phyloP scores from a whole-genome alignment of 495 filamentous ascomycete species.

The Daldinia vernicosa region DNA sequence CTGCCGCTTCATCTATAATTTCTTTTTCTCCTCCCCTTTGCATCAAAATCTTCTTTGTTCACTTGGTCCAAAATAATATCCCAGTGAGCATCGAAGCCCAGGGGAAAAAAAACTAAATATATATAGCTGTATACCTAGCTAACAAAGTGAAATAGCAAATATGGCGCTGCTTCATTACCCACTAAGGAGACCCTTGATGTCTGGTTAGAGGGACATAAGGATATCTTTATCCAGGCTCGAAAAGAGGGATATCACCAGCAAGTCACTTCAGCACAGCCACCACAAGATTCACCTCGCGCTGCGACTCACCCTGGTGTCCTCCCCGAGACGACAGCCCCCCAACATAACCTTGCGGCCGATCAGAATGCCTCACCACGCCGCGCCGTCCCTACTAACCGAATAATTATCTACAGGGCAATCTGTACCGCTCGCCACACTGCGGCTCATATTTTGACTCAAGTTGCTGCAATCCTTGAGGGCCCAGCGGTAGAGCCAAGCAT shows the following conservation, averaged over 20 bases:
- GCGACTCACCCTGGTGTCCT: not conserved
- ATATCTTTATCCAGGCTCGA: slow-evolving; percentile 19
- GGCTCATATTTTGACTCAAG: not conserved
- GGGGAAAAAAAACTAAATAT: not conserved
- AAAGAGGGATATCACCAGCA: not conserved
- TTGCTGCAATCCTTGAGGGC: slow-evolving; percentile 1
- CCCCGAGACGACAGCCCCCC: not conserved
- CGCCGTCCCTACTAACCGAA: not conserved
- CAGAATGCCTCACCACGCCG: not conserved
- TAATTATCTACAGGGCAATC: slow-evolving; percentile 1
- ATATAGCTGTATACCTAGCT: not conserved
- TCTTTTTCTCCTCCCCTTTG: not conserved
- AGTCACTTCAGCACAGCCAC: not conserved
- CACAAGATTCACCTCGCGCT: not conserved
- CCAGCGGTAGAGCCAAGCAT: not conserved
- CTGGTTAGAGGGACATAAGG: slow-evolving; percentile 27
- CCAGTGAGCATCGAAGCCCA: not conserved
- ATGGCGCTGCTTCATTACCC: slow-evolving; percentile 23
- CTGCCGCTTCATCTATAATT: too few relatives aligned
- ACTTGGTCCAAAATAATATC: not conserved
- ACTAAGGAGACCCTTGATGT: slow-evolving; percentile 7
- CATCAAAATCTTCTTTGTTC: not conserved
- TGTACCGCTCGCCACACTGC: not conserved
- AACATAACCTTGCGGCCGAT: not conserved
- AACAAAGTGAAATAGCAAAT: slow-evolving; percentile 18